Evolutionary conservation across 176 grass and related monocot species (phyloP), one percentile per base, ranked within the genome.

Genomic region (Stipa capillata): DNA sequence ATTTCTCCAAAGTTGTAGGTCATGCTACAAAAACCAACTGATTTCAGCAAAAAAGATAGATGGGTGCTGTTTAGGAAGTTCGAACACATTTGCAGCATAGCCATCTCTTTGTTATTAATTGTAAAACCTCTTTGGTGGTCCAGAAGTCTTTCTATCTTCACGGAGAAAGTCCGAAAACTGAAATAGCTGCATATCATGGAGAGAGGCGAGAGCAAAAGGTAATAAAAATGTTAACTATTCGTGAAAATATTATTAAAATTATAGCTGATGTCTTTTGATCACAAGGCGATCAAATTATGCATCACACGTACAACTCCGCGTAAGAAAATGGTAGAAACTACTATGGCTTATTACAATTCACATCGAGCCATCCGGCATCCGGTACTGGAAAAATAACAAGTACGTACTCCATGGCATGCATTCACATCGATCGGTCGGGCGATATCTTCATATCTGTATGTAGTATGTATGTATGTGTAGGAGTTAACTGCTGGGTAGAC

Each of bases 251-350:
- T 29, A 87, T 69, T 87, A 60, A 68, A 50, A 49, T 70, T 58
- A 87, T 82, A 72, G 18, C 17, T 70, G 50, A 87, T 79, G 65
- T 79, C 42, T 63, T 72, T 73, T 48, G 82, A 85, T 82, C 83
- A 77, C 37, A 85, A 55, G 24, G 15, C 21, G 58, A 77, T 54
- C 69, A 82, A 77, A 86, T 73, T 79, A 82, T 78, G 77, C 78
- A 86, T 89, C 66, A 81, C 43, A 70, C 17, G 39, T 79, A 84
- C 48, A 80, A 53, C 28, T 34, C 40, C 16, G 12, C 32, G 59
- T 77, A 24, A 85, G 77, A 84, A n/a, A 87, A 86, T 4, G 50
- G 74, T 41, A 56, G 37, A 67, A 33, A 27, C 10, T n/a, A n/a
- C 27, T 61, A 51, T 20, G 50, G 44, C 15, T 61, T 74, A 63